Base-by-base conservation (phyloP, 2,329 filamentous ascomycete species). In the Penicillium sp. region DNA sequence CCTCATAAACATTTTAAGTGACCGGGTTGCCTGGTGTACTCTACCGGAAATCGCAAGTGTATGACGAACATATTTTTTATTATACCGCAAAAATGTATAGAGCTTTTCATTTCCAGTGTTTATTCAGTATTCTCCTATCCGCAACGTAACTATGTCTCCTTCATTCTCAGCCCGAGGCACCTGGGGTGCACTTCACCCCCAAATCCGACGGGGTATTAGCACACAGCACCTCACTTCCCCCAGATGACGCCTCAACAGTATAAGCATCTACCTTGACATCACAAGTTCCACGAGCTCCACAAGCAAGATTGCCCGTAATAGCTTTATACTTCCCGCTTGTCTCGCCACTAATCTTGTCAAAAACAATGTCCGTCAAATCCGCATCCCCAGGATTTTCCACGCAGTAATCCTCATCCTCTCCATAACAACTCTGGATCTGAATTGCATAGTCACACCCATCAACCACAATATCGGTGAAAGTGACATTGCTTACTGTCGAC, bases 371-470 rank as follows among this genome's bases (percentile, higher is more conserved):
- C 0, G 66, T 70, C 32, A 78, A 56, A 3, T 64, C 56, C 1
- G 74, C 73, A 34, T 67, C 68, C 5, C 71, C 71, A 2, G 74
- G 73, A 49, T 73, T 62, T 0, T 65, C 56, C 2, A 63, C 57
- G 55, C 77, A 79, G 51, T 78, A 77, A 9, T 56, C 56, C 0
- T 53, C 65, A 20, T 73, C 66, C 24, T 72, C 72, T 20, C 66
- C 68, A 55, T 78, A 80, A 56, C 76, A 79, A 53, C 72, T 78
- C 60, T 78, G 73, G n/a, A 80, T 76, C 57, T 78, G 76, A 59
- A 78, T 70, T 4, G 75, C 77, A 57, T 79, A 79, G 52, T 77
- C 76, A 53, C 69, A 74, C 13, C 69, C 66, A 1, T 72, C 59
- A 6, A 78, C 71, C 0, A 66, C 70, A 18, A 80, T 66, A 18